phyloP scores from a whole-genome alignment of 352 stramenopile species.

The Phytopythium sindhum region DNA sequence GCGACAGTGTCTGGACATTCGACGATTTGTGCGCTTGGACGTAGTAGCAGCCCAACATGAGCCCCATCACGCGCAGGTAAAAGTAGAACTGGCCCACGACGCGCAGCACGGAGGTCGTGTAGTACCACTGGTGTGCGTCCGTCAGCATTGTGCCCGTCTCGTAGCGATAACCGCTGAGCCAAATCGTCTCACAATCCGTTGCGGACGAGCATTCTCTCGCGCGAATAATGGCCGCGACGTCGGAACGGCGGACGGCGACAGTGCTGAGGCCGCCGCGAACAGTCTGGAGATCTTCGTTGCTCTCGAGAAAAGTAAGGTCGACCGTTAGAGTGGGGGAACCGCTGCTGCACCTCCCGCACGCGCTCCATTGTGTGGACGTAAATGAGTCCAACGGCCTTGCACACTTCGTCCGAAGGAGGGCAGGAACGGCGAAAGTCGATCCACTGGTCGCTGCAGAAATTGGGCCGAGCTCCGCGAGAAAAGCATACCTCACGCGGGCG shows the following conservation, averaged over 20 bases:
- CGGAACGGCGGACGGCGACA: constrained; percentile 15
- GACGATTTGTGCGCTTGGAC: constrained; percentile 13
- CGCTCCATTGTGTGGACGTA: constrained; percentile 17
- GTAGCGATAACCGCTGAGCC: constrained; percentile 42
- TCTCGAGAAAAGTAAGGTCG: constrained; percentile 25
- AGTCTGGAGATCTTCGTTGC: constrained; percentile 21
- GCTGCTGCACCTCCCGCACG: constrained; percentile 9
- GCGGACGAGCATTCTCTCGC: background rate
- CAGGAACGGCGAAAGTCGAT: constrained; percentile 18
- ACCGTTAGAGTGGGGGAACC: constrained; percentile 14
- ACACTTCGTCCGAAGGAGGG: constrained; percentile 1
- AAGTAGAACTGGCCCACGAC: constrained; percentile 37
- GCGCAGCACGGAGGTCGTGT: constrained; percentile 22
- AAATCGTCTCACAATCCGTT: constrained; percentile 25
- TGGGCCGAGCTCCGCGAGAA: background rate
- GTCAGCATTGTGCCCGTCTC: constrained; percentile 24
- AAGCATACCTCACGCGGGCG: constrained; percentile 4
- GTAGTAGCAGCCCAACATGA: constrained; percentile 30
- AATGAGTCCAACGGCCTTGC: constrained; percentile 10
- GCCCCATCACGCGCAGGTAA: constrained; percentile 23
- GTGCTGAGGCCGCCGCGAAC: constrained; percentile 11
- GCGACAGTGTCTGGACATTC: constrained; percentile 5
- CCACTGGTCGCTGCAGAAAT: constrained; percentile 22
- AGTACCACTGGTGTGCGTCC: constrained; percentile 28
- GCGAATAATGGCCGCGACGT: constrained; percentile 24